A percentile compares a stretch with the other conserved stretches of the same genome.
Evolutionary conservation across 2,329 filamentous ascomycete genomes (phyloP).

Genomic region (Cladosporium austrohemisphaericum): DNA sequence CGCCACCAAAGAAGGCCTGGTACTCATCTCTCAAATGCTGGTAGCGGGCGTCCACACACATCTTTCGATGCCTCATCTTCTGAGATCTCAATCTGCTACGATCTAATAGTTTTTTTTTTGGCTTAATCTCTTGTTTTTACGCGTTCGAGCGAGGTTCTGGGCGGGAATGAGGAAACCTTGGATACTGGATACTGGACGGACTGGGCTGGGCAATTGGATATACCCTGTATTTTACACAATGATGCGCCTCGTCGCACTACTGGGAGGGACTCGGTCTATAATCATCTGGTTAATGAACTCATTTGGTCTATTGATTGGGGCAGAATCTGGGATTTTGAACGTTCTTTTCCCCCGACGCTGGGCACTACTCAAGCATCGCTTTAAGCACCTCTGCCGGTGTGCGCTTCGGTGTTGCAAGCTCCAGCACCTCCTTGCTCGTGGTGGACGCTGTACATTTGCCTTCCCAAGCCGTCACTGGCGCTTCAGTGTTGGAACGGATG

Average conservation of each 20-base stretch:
- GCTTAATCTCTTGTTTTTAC: not conserved
- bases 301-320: too few species aligned
- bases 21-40: slow-evolving; percentile 12
- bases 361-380: too few species aligned
- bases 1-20: slow-evolving; percentile 2
- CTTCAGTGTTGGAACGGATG: slow-evolving; percentile 28
- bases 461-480: slow-evolving; percentile 29
- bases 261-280: too few species aligned
- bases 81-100: not conserved
- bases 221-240: slow-evolving; percentile 14
- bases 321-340: too few species aligned
- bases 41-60: not conserved
- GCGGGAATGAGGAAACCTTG: not conserved
- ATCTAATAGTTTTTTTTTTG: not conserved
- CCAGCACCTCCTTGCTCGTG: slow-evolving; percentile 25
- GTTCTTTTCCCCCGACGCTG: too few species aligned
- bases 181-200: not conserved
- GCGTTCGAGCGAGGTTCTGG: slow-evolving; percentile 10
- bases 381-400: too few species aligned
- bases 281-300: too few species aligned
- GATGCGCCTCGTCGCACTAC: too few species aligned
- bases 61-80: not conserved
- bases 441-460: slow-evolving; percentile 29
- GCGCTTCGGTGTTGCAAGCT: too few species aligned
- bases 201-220: slow-evolving; percentile 6